Percentiles rank a stretch among this genome's conserved stretches.
phyloP scores from a whole-genome alignment of 192 early-diverging fungal genomes.

The Spizellomyces punctatus region DNA sequence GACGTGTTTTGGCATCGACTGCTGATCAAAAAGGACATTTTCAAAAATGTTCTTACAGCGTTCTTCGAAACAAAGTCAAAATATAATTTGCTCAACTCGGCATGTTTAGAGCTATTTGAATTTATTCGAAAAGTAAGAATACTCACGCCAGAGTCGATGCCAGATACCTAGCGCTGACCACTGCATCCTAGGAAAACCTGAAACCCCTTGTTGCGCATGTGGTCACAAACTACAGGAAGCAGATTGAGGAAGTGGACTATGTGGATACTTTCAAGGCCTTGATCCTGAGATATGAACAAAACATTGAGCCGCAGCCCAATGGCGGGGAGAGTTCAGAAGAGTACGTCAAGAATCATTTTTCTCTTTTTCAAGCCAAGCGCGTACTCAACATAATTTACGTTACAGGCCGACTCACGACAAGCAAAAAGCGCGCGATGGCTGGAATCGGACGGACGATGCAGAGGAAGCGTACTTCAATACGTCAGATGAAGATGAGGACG shows the following conservation, averaged over 20 bases:
- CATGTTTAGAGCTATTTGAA: conserved; percentile 87
- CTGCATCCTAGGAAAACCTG: conserved; percentile 45
- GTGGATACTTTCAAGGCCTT: conserved; percentile 63
- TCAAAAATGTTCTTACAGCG: conserved; percentile 67
- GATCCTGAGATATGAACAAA: conserved; percentile 63
- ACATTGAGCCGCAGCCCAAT: conserved; percentile 52
- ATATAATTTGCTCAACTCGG: conserved; percentile 86
- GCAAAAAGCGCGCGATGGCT: conserved; percentile 35
- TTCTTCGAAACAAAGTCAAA: conserved; percentile 64
- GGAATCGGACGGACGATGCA: conserved; percentile 61
- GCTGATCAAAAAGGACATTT: conserved; percentile 72
- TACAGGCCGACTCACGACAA: neutral
- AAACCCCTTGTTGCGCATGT: conserved; percentile 75
- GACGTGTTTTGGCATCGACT: conserved; percentile 86
- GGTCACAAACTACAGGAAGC: conserved; percentile 57
- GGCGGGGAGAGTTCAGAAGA: conserved; percentile 24
- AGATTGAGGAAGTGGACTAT: conserved; percentile 67
- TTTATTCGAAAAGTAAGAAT: conserved; percentile 68
- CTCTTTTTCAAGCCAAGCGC: neutral
- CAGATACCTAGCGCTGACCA: neutral
- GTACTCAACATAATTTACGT: neutral
- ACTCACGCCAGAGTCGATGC: neutral
- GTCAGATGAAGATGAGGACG: conserved; percentile 42
- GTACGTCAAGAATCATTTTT: conserved; percentile 13
- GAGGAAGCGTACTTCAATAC: conserved; percentile 84